Conservation (phyloP, 140 eudicot species). For the Bidens hawaiensis region DNA sequence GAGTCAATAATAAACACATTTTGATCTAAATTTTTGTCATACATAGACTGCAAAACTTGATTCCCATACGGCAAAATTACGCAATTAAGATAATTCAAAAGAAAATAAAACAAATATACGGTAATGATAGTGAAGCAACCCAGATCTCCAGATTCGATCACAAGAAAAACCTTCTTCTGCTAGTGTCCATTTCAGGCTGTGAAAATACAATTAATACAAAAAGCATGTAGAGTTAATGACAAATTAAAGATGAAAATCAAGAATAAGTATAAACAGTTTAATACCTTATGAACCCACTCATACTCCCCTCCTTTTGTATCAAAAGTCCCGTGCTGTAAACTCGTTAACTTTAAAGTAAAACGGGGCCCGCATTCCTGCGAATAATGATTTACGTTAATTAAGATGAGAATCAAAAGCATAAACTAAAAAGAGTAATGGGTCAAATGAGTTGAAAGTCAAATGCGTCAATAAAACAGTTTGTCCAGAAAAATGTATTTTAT, state of each 20-base stretch:
- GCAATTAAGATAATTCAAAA: neutral
- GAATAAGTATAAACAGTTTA: neutral
- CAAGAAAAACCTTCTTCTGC: conserved; percentile 93
- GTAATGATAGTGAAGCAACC: neutral
- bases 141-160: conserved; percentile 22
- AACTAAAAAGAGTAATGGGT: neutral
- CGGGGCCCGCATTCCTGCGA: conserved; percentile 97
- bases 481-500: too few species aligned
- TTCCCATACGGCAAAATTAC: neutral
- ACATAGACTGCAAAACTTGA: neutral
- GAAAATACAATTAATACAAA: neutral
- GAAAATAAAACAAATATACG: neutral
- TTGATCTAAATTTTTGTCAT: neutral
- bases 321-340: conserved; percentile 91
- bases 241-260: neutral
- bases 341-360: conserved; percentile 62
- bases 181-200: conserved; percentile 98
- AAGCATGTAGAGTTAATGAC: neutral
- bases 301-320: conserved; percentile 92
- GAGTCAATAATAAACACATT: neutral
- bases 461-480: too few species aligned
- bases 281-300: conserved; percentile 97
- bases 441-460: neutral
- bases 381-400: too few species aligned
- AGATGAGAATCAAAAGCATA: neutral